Percentiles rank a stretch among this genome's conserved stretches.
phyloP scores from a whole-genome alignment of 208 protist species.

The Novymonas esmeraldas region DNA sequence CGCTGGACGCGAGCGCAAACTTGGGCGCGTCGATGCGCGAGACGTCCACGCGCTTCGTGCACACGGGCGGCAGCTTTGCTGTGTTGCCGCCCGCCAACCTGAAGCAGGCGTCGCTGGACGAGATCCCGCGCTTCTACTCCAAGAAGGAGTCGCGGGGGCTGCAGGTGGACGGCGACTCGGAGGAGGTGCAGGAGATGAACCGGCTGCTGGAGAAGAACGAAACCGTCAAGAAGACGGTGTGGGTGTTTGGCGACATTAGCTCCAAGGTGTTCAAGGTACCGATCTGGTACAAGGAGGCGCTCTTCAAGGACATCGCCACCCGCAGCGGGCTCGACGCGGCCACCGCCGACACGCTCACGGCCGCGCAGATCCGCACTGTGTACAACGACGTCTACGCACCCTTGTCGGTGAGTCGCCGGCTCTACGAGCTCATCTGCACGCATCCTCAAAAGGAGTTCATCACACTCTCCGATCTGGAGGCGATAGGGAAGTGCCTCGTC shows the following conservation, averaged over 20 bases:
- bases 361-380: constrained; percentile 56
- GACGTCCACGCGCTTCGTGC: constrained; percentile 46
- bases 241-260: constrained; percentile 67
- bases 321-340: constrained; percentile 29
- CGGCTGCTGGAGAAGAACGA: constrained; percentile 52
- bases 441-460: constrained; percentile 53
- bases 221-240: constrained; percentile 36
- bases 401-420: constrained; percentile 62
- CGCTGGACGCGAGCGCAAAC: constrained; percentile 27
- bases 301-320: constrained; percentile 72
- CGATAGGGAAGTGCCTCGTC: constrained; percentile 76
- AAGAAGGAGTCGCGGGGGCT: constrained; percentile 58
- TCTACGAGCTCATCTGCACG: constrained; percentile 80
- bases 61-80: constrained; percentile 57
- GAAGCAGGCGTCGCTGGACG: constrained; percentile 51
- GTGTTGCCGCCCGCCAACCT: constrained; percentile 58
- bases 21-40: constrained; percentile 34
- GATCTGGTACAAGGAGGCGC: constrained; percentile 77
- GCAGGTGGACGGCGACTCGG: constrained; percentile 22
- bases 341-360: constrained; percentile 41
- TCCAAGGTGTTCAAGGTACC: constrained; percentile 79
- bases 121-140: constrained; percentile 84
- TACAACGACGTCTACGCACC: constrained; percentile 59
- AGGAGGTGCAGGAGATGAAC: constrained; percentile 54
- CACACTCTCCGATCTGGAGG: constrained; percentile 71